phyloP scores from a whole-genome alignment of 2,329 filamentous ascomycete genomes.

The Aspergillus melleus region DNA sequence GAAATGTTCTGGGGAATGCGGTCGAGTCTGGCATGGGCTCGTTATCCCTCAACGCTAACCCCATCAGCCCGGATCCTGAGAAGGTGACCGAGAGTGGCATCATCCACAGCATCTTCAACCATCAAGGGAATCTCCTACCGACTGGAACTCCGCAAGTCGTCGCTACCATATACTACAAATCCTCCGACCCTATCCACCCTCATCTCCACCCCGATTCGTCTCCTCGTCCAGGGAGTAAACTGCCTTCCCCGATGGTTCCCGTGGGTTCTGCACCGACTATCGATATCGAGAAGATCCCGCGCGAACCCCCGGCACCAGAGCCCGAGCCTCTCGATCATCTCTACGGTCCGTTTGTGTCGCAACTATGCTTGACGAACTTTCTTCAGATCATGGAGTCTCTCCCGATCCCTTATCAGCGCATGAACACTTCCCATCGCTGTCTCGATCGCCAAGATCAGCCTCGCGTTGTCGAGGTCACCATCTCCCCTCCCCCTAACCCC shows the following conservation, averaged over 20 bases:
- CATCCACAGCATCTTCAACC: conserved; percentile 48
- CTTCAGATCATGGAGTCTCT: conserved; percentile 52
- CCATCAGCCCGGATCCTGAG: conserved; percentile 40
- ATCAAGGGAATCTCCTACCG: conserved; percentile 39
- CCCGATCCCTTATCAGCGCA: conserved; percentile 50
- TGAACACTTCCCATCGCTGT: conserved; percentile 49
- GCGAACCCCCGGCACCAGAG: conserved; percentile 55
- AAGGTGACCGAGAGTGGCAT: conserved; percentile 48
- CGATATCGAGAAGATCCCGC: conserved; percentile 54
- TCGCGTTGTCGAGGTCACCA: conserved; percentile 54
- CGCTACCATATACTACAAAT: conserved; percentile 52
- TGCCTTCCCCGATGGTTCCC: conserved; percentile 43
- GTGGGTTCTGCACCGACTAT: conserved; percentile 52
- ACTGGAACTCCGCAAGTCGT: conserved; percentile 45
- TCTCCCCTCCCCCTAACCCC: conserved; percentile 51
- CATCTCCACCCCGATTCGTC: conserved; percentile 52
- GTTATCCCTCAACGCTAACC: conserved; percentile 34
- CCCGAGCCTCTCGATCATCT: conserved; percentile 57
- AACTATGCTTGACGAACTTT: conserved; percentile 58
- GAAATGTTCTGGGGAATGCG: conserved; percentile 36
- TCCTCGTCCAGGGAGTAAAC: conserved; percentile 33
- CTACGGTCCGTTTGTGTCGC: conserved; percentile 56
- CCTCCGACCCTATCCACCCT: conserved; percentile 42
- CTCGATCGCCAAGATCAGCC: conserved; percentile 50
- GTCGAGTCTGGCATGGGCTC: conserved; percentile 25